phyloP scores from a whole-genome alignment of 2,329 filamentous ascomycete genomes.

The Ambrosiella beaveri region DNA sequence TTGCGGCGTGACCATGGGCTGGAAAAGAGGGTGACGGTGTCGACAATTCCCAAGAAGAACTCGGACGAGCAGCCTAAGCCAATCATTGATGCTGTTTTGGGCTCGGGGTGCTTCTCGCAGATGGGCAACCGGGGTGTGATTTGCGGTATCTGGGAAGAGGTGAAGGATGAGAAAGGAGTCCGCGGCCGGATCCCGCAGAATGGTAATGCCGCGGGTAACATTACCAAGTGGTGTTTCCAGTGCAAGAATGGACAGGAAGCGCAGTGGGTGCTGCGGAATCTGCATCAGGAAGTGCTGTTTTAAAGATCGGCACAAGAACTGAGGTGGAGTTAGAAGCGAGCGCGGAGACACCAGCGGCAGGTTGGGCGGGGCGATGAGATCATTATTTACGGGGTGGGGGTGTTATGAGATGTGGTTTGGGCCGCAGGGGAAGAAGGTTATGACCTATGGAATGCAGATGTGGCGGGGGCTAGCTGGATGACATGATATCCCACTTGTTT shows the following conservation, averaged over 20 bases:
- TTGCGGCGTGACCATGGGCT: conserved; percentile 44
- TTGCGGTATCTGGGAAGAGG: conserved; percentile 70
- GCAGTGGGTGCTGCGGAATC: conserved; percentile 36
- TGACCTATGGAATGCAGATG: background rate
- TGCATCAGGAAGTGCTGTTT: conserved; percentile 35
- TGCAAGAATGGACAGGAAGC: conserved; percentile 36
- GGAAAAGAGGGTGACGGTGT: conserved; percentile 74
- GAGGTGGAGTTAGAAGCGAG: background rate
- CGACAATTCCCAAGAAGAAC: conserved; percentile 45
- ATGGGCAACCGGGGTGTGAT: conserved; percentile 76
- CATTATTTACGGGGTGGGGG: background rate
- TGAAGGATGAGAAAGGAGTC: conserved; percentile 43
- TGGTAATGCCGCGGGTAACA: conserved; percentile 34
- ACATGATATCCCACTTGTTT: background rate
- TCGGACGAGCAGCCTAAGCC: conserved; percentile 38
- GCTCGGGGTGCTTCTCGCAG: conserved; percentile 68
- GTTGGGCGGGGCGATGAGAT: background rate
- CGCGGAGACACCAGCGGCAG: background rate
- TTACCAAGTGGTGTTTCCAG: conserved; percentile 49
- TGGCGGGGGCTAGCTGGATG: background rate
- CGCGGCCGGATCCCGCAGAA: conserved; percentile 34
- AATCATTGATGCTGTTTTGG: conserved; percentile 68
- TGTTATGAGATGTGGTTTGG: background rate
- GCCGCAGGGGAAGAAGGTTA: background rate
- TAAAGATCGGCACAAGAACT: conserved; percentile 1